Evolutionary conservation across 2,329 filamentous ascomycete genomes (phyloP), one percentile per base, ranked within the genome.

Genomic region (Fusarium sp.): DNA sequence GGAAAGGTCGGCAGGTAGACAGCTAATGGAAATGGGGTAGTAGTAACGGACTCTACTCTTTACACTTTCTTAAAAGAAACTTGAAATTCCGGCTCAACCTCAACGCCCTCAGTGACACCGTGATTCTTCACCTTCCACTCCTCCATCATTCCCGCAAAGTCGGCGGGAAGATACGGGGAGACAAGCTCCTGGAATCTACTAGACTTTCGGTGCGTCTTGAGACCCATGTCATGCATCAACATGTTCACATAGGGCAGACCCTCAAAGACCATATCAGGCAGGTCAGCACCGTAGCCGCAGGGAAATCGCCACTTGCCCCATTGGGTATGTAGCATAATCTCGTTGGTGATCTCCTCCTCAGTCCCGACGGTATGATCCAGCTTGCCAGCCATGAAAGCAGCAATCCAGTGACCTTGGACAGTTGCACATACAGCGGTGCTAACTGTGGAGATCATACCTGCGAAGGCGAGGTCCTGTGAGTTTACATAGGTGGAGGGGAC

Each of bases 181-280:
- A 69, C 67, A 2, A 78, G 65, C 29, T 78, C 76, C 1, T 62
- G 62, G 5, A 66, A 66, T 0, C 40, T 20, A 1, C 67, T 62
- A 3, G 31, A 17, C 49, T 78, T 78, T 6, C 76, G 66, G 20
- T 75, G 65, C 5, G 69, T 70, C 35, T 85, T 82, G 59, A 95
- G 80, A 0, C 90, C 92, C 56, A 95, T 76, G 80, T 96, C 93
- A 9, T 83, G 82, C 66, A 94, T 79, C 76, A 96, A 80, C 78
- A 91, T 70, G 22, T 82, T 77, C 8, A 77, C 70, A 77, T 91
- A 92, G 4, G 89, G 89, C 36, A 92, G 68, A 73, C 80, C 94
- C 91, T 96, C 93, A 75, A 95, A 95, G 12, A 93, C 91, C 72
- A 95, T 91, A 78, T 94, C 93, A 0, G 91, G 91, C 60, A 88